Evolutionary conservation across 2,329 filamentous ascomycete species (phyloP).

Genomic region (Colletotrichum tamarilloi): DNA sequence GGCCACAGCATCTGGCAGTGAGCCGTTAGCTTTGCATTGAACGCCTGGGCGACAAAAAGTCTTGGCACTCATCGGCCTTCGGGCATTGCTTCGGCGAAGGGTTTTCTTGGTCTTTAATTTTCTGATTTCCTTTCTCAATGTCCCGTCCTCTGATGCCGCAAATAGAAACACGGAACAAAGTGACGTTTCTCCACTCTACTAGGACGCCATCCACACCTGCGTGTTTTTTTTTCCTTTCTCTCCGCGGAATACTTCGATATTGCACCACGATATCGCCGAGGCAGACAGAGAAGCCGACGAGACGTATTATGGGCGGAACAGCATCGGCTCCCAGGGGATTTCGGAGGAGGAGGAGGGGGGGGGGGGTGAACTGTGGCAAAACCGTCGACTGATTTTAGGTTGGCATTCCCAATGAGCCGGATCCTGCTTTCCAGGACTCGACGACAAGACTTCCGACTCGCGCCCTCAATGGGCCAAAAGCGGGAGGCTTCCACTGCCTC

Average conservation of each 20-base stretch:
- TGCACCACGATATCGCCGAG: background rate
- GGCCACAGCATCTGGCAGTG: too few species aligned
- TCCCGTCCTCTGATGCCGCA: background rate
- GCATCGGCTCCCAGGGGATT: background rate
- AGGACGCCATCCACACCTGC: background rate
- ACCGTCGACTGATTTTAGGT: background rate
- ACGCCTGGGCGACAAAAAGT: conserved; percentile 1
- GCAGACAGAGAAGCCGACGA: background rate
- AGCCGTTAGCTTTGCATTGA: background rate
- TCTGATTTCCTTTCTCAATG: background rate
- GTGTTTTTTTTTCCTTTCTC: background rate
- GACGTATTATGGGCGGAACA: background rate
- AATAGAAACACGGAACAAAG: background rate
- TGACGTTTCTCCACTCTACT: conserved; percentile 23
- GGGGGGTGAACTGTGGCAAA: background rate
- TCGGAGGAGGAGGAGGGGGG: background rate
- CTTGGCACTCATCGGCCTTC: conserved; percentile 22
- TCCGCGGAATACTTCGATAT: background rate
- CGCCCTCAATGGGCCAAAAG: background rate
- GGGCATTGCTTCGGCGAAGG: conserved; percentile 19
- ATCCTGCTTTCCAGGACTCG: background rate
- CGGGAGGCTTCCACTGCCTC: background rate
- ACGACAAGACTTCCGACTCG: background rate
- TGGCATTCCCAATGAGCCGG: conserved; percentile 28
- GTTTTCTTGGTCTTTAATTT: background rate